phyloP scores from a whole-genome alignment of 257 asterid species.

The Gentiana dahurica region DNA sequence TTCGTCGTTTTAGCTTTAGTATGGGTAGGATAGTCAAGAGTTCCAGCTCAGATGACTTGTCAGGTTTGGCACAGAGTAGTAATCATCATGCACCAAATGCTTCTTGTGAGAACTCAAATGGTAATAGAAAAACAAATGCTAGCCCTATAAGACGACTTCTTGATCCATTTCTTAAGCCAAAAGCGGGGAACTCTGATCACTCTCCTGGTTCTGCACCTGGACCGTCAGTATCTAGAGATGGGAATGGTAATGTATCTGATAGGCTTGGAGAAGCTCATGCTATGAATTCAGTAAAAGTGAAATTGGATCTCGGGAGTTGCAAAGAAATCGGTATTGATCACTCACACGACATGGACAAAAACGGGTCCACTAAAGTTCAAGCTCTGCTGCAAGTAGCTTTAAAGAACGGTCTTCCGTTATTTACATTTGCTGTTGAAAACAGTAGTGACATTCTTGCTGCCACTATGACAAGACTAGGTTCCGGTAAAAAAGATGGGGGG shows the following conservation, averaged over 20 bases:
- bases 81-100: slow-evolving; percentile 15
- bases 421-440: slow-evolving; percentile 65
- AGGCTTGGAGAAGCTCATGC: slow-evolving; percentile 23
- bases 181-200: slow-evolving; percentile 27
- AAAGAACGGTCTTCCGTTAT: slow-evolving; percentile 64
- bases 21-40: slow-evolving; percentile 32
- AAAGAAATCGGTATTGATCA: slow-evolving; percentile 20
- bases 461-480: slow-evolving; percentile 34
- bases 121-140: slow-evolving; percentile 36
- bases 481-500: slow-evolving; percentile 21
- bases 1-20: slow-evolving; percentile 36
- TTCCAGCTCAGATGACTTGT: slow-evolving; percentile 27
- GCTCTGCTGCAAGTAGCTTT: slow-evolving; percentile 68
- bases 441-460: slow-evolving; percentile 59
- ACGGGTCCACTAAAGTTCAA: slow-evolving; percentile 31
- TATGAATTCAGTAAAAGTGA: slow-evolving; percentile 25
- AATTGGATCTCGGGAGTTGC: slow-evolving; percentile 30
- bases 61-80: slow-evolving; percentile 17
- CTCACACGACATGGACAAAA: slow-evolving; percentile 20
- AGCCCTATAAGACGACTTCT: slow-evolving; percentile 79
- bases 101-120: slow-evolving; percentile 30
- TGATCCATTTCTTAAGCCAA: slow-evolving; percentile 62
- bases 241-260: slow-evolving; percentile 17
- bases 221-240: slow-evolving; percentile 18
- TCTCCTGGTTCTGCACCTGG: slow-evolving; percentile 14